These are phyloP conservation scores for Colletotrichum tropicicola DNA, from an alignment of 2,329 filamentous ascomycete genomes.

Conservation along the genomic window DNA sequence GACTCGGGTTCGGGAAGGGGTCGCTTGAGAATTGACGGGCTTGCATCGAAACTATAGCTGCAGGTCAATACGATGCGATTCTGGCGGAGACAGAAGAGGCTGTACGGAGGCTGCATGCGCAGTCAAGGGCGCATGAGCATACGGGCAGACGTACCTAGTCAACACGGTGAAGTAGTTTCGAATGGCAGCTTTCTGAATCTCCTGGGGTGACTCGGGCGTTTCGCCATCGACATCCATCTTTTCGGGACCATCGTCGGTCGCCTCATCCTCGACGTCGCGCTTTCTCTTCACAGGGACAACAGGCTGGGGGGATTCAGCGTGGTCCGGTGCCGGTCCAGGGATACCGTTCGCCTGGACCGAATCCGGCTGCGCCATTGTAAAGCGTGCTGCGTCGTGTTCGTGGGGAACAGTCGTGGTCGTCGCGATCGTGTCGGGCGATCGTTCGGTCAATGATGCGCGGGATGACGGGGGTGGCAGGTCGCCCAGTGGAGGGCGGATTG, in stretches of 20 bases:
- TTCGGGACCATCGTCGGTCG: slow-evolving; percentile 34
- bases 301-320: slow-evolving; percentile 40
- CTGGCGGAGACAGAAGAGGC: background rate
- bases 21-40: slow-evolving; percentile 63
- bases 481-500: slow-evolving; percentile 31
- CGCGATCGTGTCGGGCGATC: slow-evolving; percentile 9
- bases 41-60: slow-evolving; percentile 59
- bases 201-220: slow-evolving; percentile 6
- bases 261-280: slow-evolving; percentile 60
- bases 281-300: slow-evolving; percentile 63
- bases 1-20: slow-evolving; percentile 54
- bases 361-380: slow-evolving; percentile 52
- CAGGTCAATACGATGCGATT: slow-evolving; percentile 38
- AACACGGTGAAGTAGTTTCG: slow-evolving; percentile 48
- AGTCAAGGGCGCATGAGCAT: slow-evolving; percentile 3
- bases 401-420: background rate
- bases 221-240: slow-evolving; percentile 38
- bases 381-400: slow-evolving; percentile 9
- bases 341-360: slow-evolving; percentile 51
- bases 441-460: slow-evolving; percentile 22
- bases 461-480: slow-evolving; percentile 30
- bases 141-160: slow-evolving; percentile 43
- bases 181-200: slow-evolving; percentile 46
- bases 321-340: slow-evolving; percentile 46
- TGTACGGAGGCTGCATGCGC: background rate